Conservation (phyloP, 495 filamentous ascomycete genomes). For the Talaromyces borbonicus region DNA sequence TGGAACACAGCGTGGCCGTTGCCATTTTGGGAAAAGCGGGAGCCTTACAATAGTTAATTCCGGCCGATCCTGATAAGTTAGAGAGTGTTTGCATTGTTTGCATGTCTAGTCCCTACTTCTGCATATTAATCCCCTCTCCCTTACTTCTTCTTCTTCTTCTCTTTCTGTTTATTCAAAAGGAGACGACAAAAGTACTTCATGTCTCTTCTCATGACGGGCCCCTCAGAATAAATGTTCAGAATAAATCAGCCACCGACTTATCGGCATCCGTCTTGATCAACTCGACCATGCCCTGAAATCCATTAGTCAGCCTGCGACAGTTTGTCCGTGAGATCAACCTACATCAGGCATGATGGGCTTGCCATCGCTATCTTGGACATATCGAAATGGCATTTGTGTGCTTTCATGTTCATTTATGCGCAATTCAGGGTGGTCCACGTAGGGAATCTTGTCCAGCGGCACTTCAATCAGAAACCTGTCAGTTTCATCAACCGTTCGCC, state of each 20-base stretch:
- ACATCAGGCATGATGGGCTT: conserved; percentile 86
- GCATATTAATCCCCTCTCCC: no score
- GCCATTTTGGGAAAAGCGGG: neutral
- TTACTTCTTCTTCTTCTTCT: neutral
- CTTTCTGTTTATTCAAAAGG: neutral
- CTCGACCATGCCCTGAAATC: conserved; percentile 74
- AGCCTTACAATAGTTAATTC: neutral
- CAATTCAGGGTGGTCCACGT: conserved; percentile 80
- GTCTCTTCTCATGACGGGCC: no score
- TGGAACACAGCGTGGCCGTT: neutral
- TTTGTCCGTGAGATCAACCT: conserved; percentile 16
- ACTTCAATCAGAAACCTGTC: no score
- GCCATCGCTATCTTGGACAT: conserved; percentile 66
- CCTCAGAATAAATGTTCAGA: conserved; percentile 44
- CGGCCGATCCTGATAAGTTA: neutral
- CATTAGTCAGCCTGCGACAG: conserved; percentile 4
- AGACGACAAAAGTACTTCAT: no score
- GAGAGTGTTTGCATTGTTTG: neutral
- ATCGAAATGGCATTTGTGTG: conserved; percentile 95
- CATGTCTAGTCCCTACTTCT: neutral
- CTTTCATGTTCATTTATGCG: conserved; percentile 83
- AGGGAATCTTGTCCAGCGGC: conserved; percentile 63
- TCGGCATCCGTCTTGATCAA: conserved; percentile 91
- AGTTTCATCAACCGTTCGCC: conserved; percentile 11
- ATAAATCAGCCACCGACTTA: conserved; percentile 78